Evolutionary conservation across 768 basidiomycete genomes (phyloP), one percentile per base, ranked within the genome.

Genomic region (Xerocomus spinulosus): DNA sequence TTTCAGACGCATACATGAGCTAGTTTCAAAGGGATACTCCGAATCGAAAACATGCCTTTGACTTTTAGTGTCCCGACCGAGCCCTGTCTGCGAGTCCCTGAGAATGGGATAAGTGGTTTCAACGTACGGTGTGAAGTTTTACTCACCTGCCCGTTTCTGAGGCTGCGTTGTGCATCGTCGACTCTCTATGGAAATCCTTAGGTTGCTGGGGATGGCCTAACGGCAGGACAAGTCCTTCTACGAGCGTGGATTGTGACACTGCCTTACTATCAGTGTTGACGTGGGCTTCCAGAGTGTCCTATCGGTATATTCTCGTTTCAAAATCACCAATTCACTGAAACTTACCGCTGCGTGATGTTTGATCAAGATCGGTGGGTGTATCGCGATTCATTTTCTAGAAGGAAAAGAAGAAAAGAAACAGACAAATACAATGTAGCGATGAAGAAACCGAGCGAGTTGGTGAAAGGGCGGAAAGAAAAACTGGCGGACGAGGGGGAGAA

Each of bases 21-120:
- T 46, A 47, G 24, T 18, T 43, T 6, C 29, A 32, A 40, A 17
- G 25, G 20, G 20, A 28, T 20, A 7, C 20, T 17, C 5, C 13
- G 21, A 44, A 25, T 12, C 3, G n/a, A 17, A 40, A 45, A 73
- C 82, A 67, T 63, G 84, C 86, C 82, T 66, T 25, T 75, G 70
- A 26, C 69, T 67, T 26, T 81, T 81, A 21, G 73, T 71, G 18
- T 69, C 75, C 59, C 81, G 83, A 36, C 82, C 80, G 23, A 78
- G 44, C 35, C 37, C 20, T 34, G 48, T 47, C 24, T 28, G 53
- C 29, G 33, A 30, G 20, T 48, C 42, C 29, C 62, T 64, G 45
- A 38, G 6, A 3, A 34, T 23, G 33, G 40, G 38, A 48, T 61
- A 48, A 61, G 53, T 37, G 4, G 28, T 21, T 24, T 28, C 5